Percentiles rank a stretch among this genome's conserved stretches.
phyloP scores from a whole-genome alignment of 495 filamentous ascomycete genomes.

The Annulohypoxylon moriforme region DNA sequence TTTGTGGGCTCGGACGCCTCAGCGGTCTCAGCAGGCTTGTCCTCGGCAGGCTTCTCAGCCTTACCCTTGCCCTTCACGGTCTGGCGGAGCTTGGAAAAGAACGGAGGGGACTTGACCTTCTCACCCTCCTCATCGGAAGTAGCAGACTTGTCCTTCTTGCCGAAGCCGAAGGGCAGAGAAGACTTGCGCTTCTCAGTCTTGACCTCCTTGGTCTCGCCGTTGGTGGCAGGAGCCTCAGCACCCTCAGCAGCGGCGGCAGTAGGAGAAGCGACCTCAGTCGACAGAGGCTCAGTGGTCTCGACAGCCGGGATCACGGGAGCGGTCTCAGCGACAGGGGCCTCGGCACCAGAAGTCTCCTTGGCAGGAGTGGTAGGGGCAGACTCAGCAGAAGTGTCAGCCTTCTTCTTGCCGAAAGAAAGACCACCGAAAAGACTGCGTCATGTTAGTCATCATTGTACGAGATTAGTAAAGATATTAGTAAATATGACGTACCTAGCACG shows the following conservation, averaged over 20 bases:
- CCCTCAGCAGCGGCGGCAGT: slow-evolving; percentile 57
- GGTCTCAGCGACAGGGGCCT: slow-evolving; percentile 61
- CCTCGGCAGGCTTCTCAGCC: slow-evolving; percentile 63
- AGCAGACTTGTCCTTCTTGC: slow-evolving; percentile 62
- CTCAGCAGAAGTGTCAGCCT: slow-evolving; percentile 48
- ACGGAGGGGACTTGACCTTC: slow-evolving; percentile 64
- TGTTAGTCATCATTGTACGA: slow-evolving; percentile 37
- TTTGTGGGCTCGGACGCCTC: slow-evolving; percentile 62
- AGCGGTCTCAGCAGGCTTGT: slow-evolving; percentile 63
- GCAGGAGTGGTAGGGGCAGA: slow-evolving; percentile 48
- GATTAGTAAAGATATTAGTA: neutral
- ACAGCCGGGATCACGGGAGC: slow-evolving; percentile 68
- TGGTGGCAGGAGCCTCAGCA: slow-evolving; percentile 57
- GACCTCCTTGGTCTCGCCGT: slow-evolving; percentile 64
- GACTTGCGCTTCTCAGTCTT: slow-evolving; percentile 69
- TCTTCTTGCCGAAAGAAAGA: slow-evolving; percentile 66
- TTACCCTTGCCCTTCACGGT: slow-evolving; percentile 64
- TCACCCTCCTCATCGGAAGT: slow-evolving; percentile 63
- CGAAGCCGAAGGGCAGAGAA: slow-evolving; percentile 64
- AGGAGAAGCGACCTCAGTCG: slow-evolving; percentile 58
- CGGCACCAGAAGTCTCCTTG: slow-evolving; percentile 49
- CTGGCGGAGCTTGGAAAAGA: slow-evolving; percentile 68
- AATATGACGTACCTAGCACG: slow-evolving; percentile 51
- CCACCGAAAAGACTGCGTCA: slow-evolving; percentile 62
- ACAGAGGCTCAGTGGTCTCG: slow-evolving; percentile 66